Evolutionary conservation across 2,329 filamentous ascomycete species (phyloP).

Genomic region (Rosellinia necatrix): DNA sequence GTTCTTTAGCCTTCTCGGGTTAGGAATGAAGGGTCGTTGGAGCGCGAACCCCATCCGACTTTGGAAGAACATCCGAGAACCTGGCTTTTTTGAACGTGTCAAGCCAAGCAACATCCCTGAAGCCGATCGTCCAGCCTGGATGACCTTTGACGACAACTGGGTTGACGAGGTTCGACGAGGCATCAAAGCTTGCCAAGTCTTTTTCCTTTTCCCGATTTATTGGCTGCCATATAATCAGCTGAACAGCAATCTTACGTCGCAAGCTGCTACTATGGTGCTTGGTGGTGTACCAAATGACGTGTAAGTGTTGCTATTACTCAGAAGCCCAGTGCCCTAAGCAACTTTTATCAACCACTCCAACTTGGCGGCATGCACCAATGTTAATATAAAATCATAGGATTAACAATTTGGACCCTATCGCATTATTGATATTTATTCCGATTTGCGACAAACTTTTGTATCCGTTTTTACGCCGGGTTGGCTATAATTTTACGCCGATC

Average conservation of each 20-base stretch:
- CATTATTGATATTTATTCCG: slow-evolving; percentile 69
- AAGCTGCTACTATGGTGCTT: slow-evolving; percentile 60
- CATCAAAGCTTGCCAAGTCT: slow-evolving; percentile 65
- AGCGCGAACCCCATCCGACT: slow-evolving; percentile 61
- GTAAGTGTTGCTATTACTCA: no score
- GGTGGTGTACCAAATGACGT: slow-evolving; percentile 73
- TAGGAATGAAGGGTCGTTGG: slow-evolving; percentile 68
- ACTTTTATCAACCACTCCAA: no score
- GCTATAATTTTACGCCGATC: slow-evolving; percentile 67
- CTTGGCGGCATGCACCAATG: neutral
- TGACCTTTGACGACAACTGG: slow-evolving; percentile 71
- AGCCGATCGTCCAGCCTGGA: slow-evolving; percentile 66
- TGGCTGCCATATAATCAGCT: slow-evolving; percentile 70
- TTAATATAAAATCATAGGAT: slow-evolving; percentile 43
- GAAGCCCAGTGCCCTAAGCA: no score
- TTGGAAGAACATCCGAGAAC: slow-evolving; percentile 41
- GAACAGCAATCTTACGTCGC: slow-evolving; percentile 68
- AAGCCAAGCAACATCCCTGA: slow-evolving; percentile 68
- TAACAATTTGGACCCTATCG: slow-evolving; percentile 69
- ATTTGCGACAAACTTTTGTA: slow-evolving; percentile 66
- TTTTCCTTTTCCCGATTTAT: slow-evolving; percentile 64
- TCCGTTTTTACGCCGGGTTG: slow-evolving; percentile 60
- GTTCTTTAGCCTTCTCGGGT: slow-evolving; percentile 63
- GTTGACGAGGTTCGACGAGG: slow-evolving; percentile 72
- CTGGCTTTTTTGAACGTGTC: slow-evolving; percentile 67